Evolutionary conservation across 441 rosid species (phyloP), one percentile per base, ranked within the genome.

Genomic region (Croton setiger): DNA sequence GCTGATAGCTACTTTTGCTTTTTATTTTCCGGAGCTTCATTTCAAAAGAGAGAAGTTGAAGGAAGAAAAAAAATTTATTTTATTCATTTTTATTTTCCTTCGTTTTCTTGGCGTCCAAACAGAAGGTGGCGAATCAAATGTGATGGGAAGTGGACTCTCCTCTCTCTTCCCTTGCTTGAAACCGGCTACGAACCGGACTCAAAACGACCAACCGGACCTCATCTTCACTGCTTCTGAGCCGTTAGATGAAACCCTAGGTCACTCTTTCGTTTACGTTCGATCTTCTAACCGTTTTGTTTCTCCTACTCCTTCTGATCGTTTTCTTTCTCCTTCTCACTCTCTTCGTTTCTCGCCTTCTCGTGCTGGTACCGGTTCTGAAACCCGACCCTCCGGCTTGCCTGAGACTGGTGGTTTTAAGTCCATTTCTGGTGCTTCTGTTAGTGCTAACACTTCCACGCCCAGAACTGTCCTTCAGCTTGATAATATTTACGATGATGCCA

Each of bases 61-160:
- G 17, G 7, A 33, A 39, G 1, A n/a, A 5, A 5, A 12, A 45
- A 7, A 33, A 44, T 1, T 11, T 21, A 0, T 2, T 37, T 48
- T 27, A 27, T 27, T 27, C 31, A 27, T 27, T 45, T 27, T 63
- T 59, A 64, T 7, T 52, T 39, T 64, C 53, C 56, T 20, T 41
- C 11, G 44, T 77, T 83, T 73, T 88, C 79, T 80, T 59, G 63
- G 80, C 72, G 64, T 33, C 82, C 81, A 45, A 73, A 61, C 68
- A 61, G 72, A 63, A 73, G 54, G 52, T 54, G 71, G 66, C 67
- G 53, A 67, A 74, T 83, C 95, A 87, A 88, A 89, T 93, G 98
- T 88, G 91, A 93, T 93, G 98, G 98, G 98, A 79, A 87, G 92
- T 79, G 92, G 96, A 81, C 77, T 89, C 76, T 93, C 96, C 73